Base-by-base conservation (phyloP, 495 filamentous ascomycete species). In the Neurospora sp. region DNA sequence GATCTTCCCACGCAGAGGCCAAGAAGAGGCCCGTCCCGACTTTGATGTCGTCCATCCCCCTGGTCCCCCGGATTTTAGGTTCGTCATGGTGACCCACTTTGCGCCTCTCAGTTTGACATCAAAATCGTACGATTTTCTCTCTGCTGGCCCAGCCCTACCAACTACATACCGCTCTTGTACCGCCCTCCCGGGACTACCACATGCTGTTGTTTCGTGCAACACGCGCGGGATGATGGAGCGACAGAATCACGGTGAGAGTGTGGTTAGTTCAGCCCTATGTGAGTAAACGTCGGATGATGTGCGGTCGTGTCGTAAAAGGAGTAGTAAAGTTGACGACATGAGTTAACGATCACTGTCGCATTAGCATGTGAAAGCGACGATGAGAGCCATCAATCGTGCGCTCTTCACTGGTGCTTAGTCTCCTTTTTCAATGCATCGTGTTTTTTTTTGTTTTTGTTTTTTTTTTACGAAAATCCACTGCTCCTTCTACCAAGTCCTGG, bases 41-140 rank as follows among this genome's bases (percentile, higher is more conserved):
- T 72, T 73, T 18, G 71, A 70, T 62, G 41, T 75, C 70, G 69
- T 49, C 2, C 16, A 40, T 39, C 66, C 38, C 1, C 40, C 49
- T 27, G 20, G 27, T 66, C 14, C 54, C 54, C 54, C 54, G 27
- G 54, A 66, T 66, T 66, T 35, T 18, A 31, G 27, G 54, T 66
- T 66, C 54, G 54, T 31, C 2, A 1, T 20, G 18, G 71, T 73
- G 71, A 69, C 77, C 76, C 74, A 76, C 54, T 66, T 66, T 66
- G 27, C 54, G 54, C 40, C 71, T 27, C 6, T 20, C 38, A n/a
- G 70, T 40, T 73, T 77, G 78, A 78, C 79, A 78, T 79, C 78
- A 80, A 71, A 80, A 80, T 80, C 79, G 79, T 80, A 80, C 79
- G 75, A 80, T 75, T 75, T 76, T 74, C 71, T 69, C 74, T 20